Conservation (phyloP, 108 stramenopile species). For the Schizochytrium sp. region DNA sequence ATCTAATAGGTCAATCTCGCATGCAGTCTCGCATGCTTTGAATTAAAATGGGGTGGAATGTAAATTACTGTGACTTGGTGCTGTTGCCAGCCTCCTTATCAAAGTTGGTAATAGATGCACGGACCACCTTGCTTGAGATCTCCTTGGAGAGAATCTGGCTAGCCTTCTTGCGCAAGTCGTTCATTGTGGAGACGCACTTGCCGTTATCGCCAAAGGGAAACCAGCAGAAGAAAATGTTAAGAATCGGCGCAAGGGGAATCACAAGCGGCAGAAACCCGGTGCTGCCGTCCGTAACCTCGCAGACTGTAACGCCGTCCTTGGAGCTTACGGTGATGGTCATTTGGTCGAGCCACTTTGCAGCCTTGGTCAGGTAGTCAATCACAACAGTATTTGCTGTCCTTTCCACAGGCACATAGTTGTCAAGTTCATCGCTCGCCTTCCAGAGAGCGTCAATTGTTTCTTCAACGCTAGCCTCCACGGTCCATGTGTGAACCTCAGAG, state of each 20-base stretch:
- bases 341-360: constrained; percentile 49
- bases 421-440: neutral
- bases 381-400: neutral
- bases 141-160: neutral
- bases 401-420: neutral
- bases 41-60: neutral
- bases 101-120: constrained; percentile 16
- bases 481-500: constrained; percentile 47
- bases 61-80: neutral
- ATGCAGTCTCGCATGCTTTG: neutral
- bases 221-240: constrained; percentile 40
- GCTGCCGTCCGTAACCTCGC: constrained; percentile 5
- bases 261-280: constrained; percentile 18
- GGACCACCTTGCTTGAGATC: neutral
- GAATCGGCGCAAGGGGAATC: constrained; percentile 46
- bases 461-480: neutral
- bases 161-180: neutral
- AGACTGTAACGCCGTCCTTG: neutral
- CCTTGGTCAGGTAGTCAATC: constrained; percentile 42
- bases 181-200: constrained; percentile 50
- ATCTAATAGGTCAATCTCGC: neutral
- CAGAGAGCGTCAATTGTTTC: constrained; percentile 9
- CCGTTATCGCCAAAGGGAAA: constrained; percentile 49
- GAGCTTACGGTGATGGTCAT: neutral
- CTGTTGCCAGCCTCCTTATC: neutral